phyloP scores from a whole-genome alignment of 2,329 filamentous ascomycete genomes.

The Teratosphaeria destructans region DNA sequence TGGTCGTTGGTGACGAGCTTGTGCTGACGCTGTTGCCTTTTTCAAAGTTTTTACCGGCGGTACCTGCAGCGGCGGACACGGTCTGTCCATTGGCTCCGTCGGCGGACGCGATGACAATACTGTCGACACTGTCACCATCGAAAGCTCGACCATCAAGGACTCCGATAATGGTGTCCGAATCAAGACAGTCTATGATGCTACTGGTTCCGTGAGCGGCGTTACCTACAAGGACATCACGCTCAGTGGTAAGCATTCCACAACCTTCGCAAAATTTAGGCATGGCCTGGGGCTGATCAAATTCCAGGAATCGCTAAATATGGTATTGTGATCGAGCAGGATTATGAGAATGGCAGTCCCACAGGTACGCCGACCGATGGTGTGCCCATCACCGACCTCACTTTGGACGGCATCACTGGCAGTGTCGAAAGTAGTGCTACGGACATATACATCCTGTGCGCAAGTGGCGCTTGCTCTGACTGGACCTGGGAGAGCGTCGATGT shows the following conservation, averaged over 20 bases:
- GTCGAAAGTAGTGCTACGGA: conserved; percentile 29
- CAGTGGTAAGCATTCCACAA: conserved; percentile 14
- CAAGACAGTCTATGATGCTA: conserved; percentile 41
- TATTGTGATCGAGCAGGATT: conserved; percentile 51
- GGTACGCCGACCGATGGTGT: conserved; percentile 28
- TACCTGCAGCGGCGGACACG: conserved; percentile 40
- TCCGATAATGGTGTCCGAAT: conserved; percentile 42
- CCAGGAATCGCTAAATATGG: conserved; percentile 42
- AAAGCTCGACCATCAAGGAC: conserved; percentile 34
- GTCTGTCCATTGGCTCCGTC: conserved; percentile 47
- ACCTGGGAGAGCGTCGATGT: conserved; percentile 41
- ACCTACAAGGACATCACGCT: conserved; percentile 46
- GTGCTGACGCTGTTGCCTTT: conserved; percentile 5
- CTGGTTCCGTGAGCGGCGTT: conserved; percentile 42
- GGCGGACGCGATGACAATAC: conserved; percentile 40
- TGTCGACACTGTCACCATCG: conserved; percentile 39
- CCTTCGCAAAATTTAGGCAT: background rate
- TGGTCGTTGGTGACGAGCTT: background rate
- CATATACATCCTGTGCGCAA: conserved; percentile 45
- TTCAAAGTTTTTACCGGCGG: conserved; percentile 27
- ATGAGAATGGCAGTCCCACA: conserved; percentile 39
- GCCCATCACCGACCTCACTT: conserved; percentile 40
- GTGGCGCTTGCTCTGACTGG: conserved; percentile 39
- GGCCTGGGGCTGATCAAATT: background rate
- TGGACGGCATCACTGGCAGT: conserved; percentile 35